Base-by-base conservation (phyloP, 305 asterid genomes). In the Fraxinus velutina region DNA sequence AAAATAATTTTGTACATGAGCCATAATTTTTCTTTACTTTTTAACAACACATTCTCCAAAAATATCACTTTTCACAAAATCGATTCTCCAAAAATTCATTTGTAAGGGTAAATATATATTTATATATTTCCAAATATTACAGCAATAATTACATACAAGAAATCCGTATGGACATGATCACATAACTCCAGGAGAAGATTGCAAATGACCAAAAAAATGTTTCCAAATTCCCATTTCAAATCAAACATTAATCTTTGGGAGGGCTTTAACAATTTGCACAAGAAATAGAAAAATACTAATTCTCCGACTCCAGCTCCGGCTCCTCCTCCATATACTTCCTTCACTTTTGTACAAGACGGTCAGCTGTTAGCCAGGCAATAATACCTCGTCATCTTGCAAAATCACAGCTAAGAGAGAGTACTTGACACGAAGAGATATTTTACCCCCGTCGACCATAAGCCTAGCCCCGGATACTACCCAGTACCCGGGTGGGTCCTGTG, bases 381-480 rank as follows among this genome's bases (percentile, higher is more conserved):
- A 78, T 64, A 68, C 81, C 75, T 91, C 95, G 52, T 90, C 97
- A 17, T 91, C 97, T 0, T 88, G 89, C 79, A 83, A 85, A 81
- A 88, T 52, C 34, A 80, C 90, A 0, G 97, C 91, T 19, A 93
- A 78, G 50, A 93, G 85, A 78, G 97, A 88, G 83, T 88, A 93
- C 85, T 93, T 93, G 10, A 90, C 97, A 9, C 94, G 92, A 29
- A 93, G 88, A 3, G 90, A 91, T 79, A 93, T 90, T 83, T 88
- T 91, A 66, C 95, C 94, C 50, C 82, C 83, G 15, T 93, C 97
- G 19, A 90, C 92, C 0, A 89, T 85, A 75, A 93, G 93, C 88
- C 95, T 86, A 24, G 94, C 97, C 78, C 94, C 97, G n/a, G 95
- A 90, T 34, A 92, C 97, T 0, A 91, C 91, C 97, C 97, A 93